Evolutionary conservation across 768 basidiomycete species (phyloP).

Genomic region (Mrakia blollopis): DNA sequence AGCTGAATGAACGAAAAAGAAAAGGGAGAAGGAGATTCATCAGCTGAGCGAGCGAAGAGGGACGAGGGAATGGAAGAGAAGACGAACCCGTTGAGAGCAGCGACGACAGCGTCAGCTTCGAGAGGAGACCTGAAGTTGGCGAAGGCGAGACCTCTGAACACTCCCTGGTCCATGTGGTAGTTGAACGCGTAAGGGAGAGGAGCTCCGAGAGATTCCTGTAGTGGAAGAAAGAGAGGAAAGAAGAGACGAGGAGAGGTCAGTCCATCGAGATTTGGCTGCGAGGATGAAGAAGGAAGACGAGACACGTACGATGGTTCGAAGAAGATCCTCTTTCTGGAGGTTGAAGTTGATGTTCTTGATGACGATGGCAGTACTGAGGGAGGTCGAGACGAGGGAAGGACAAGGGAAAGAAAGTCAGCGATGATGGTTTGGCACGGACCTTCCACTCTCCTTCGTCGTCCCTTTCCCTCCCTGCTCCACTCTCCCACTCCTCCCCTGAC

Average conservation of each 20-base stretch:
- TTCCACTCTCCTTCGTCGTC: not conserved
- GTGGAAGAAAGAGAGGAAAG: not conserved
- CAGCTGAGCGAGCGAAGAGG: not conserved
- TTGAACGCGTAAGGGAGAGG: slow-evolving; percentile 99
- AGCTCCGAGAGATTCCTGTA: slow-evolving; percentile 79
- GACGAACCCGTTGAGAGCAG: slow-evolving; percentile 92
- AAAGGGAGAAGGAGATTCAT: not conserved
- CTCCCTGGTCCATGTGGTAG: slow-evolving; percentile 94
- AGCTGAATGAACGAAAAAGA: slow-evolving; percentile 24
- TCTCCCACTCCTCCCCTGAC: not conserved
- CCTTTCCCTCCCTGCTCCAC: not conserved
- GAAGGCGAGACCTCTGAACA: slow-evolving; percentile 95
- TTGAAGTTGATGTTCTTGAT: slow-evolving; percentile 99
- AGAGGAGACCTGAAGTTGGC: slow-evolving; percentile 90
- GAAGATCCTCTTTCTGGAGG: slow-evolving; percentile 90
- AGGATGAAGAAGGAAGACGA: slow-evolving; percentile 42
- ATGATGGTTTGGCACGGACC: not conserved
- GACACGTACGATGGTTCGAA: slow-evolving; percentile 82
- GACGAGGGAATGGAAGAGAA: not conserved
- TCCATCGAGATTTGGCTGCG: not conserved
- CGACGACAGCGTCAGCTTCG: slow-evolving; percentile 93
- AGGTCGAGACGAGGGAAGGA: not conserved
- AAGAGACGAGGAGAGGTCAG: slow-evolving; percentile 14
- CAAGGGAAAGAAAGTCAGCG: not conserved
- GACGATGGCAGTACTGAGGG: slow-evolving; percentile 76